Conservation (phyloP, 441 rosid species). For the Adansonia rubrostipa region DNA sequence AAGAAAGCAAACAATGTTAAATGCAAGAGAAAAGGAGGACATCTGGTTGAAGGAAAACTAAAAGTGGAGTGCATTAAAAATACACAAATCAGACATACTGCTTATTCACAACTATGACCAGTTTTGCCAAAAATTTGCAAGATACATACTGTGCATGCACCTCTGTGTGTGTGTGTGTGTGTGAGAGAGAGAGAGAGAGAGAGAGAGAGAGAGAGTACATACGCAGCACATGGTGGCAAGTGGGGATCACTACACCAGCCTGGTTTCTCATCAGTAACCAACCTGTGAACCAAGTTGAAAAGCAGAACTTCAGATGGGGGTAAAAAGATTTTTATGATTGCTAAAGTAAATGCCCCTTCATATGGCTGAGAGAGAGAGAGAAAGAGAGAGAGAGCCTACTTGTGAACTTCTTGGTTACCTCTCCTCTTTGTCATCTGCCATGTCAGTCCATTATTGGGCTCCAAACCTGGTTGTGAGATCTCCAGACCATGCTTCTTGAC, state of each 20-base stretch:
- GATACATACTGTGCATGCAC: not conserved
- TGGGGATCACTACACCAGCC: conserved; percentile 77
- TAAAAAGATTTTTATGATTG: not conserved
- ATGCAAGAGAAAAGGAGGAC: conserved; percentile 4
- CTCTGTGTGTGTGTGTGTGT: not conserved
- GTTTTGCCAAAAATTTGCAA: not conserved
- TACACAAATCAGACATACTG: not conserved
- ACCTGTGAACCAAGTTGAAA: conserved; percentile 46
- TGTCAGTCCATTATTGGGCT: conserved; percentile 76
- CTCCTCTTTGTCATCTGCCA: conserved; percentile 88
- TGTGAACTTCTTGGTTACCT: conserved; percentile 77
- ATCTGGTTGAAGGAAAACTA: not conserved
- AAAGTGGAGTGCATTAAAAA: not conserved
- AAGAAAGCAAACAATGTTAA: conserved; percentile 27
- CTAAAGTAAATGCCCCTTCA: conserved; percentile 15
- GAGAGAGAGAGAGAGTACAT: conserved; percentile 24
- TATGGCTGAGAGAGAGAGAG: not conserved
- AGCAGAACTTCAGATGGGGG: conserved; percentile 16
- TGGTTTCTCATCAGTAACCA: conserved; percentile 65
- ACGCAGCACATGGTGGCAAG: conserved; percentile 87
- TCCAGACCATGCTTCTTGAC: conserved; percentile 78
- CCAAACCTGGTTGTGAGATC: conserved; percentile 82
- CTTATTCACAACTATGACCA: not conserved
- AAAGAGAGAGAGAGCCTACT: conserved; percentile 46
- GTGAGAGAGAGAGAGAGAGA: conserved; percentile 4